phyloP scores from a whole-genome alignment of 306 rosid species.

The Dryas octopetala region DNA sequence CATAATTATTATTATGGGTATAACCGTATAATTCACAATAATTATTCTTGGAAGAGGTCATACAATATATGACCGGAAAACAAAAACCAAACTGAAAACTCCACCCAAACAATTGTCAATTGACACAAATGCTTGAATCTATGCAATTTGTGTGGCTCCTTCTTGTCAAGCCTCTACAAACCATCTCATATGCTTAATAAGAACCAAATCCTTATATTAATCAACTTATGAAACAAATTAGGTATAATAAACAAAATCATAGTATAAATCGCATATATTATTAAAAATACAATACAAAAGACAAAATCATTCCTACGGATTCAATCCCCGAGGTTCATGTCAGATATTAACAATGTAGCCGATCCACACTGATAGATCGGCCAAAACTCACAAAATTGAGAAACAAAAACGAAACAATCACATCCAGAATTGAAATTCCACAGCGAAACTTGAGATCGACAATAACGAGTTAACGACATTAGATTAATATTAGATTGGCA shows the following conservation, averaged over 20 bases:
- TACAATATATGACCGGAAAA: background rate
- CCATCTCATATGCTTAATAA: background rate
- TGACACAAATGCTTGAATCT: background rate
- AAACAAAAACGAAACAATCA: slow-evolving; percentile 6
- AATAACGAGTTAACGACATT: background rate
- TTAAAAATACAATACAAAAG: background rate
- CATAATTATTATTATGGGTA: background rate
- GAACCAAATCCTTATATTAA: background rate
- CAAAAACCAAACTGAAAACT: background rate
- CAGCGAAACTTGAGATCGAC: background rate
- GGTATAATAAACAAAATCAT: background rate
- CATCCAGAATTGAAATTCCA: slow-evolving; percentile 10
- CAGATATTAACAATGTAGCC: background rate
- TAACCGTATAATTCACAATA: background rate
- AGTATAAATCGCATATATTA: background rate
- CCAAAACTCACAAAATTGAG: background rate
- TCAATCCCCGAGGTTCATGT: background rate
- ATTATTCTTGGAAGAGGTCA: background rate
- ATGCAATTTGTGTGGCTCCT: background rate
- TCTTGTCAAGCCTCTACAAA: background rate
- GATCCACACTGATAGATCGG: slow-evolving; percentile 10
- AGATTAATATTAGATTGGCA: background rate
- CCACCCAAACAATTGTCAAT: background rate
- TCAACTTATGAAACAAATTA: background rate
- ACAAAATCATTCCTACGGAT: background rate